Base-by-base conservation (phyloP, 371 early-diverging fungal species). In the Rhizopus stolonifer region DNA sequence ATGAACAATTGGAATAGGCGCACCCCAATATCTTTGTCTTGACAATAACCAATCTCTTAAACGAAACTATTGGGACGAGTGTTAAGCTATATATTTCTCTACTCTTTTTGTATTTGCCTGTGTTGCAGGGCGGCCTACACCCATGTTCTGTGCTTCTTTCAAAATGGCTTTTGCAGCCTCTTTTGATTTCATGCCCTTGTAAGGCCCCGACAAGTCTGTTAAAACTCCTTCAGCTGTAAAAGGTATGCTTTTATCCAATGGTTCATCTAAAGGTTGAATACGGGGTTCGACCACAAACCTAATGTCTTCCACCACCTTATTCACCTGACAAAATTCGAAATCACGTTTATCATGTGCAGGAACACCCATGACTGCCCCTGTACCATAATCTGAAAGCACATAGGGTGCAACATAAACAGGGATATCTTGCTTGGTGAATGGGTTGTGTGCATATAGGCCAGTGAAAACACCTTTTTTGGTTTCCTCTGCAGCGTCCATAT, bases 11-110 rank as follows among this genome's bases (percentile, higher is more conserved):
- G 99, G 99, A 33, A 99, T 94, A 13, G 99, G 99, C 1, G 99
- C 95, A 9, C 99, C 99, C 99, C 99, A 99, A 63, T 94, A 95
- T 24, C 99, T 83, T 71, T 99, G 99, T 42, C 99, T 83, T 1
- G 98, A 97, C 10, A 99, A 69, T 0, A 98, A 78, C 99, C 99
- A 99, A 73, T 99, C 99, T 40, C 92, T 84, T 29, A 96, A 72
- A 1, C 88, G 84, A 61, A 85, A 96, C 77, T 85, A 52, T 5
- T 46, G 15, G 44, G 9, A 22, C 3, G 15, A 18, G 43, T 10
- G 25, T 40, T 14, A 33, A 23, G 17, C 23, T 26, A 11, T 32
- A 13, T 15, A n/a, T n/a, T 22, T 24, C 33, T n/a, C 25, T 44
- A 45, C 10, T 24, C 15, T 42, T 42, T 14, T 14, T 15, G 43